These are phyloP conservation scores for Phanerochaete sordida DNA, from an alignment of 768 basidiomycete species.

Conservation along the genomic window DNA sequence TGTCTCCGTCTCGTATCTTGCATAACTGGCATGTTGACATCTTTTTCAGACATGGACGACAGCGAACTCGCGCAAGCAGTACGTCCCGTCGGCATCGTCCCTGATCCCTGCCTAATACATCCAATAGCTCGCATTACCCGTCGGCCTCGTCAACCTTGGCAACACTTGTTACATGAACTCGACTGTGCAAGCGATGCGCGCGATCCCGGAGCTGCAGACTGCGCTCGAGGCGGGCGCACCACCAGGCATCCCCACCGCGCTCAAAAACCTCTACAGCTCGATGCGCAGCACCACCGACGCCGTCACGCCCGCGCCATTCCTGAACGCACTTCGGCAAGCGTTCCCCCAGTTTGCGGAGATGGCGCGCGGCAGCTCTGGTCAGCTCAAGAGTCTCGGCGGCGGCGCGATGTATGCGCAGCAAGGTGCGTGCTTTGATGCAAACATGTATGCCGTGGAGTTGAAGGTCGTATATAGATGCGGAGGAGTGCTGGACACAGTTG, in stretches of 20 bases:
- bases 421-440: slow-evolving; percentile 29
- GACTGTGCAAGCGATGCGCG: slow-evolving; percentile 88
- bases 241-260: slow-evolving; percentile 35
- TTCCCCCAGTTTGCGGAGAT: slow-evolving; percentile 91
- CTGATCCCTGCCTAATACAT: not conserved
- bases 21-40: not conserved
- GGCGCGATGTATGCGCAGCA: slow-evolving; percentile 76
- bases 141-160: slow-evolving; percentile 81
- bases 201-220: slow-evolving; percentile 83
- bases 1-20: not conserved
- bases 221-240: slow-evolving; percentile 56
- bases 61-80: slow-evolving; percentile 77
- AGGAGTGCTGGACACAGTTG: slow-evolving; percentile 84
- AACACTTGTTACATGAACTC: slow-evolving; percentile 99
- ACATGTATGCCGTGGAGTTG: not conserved
- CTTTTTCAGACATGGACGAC: slow-evolving; percentile 72
- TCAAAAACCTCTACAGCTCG: slow-evolving; percentile 66
- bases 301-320: slow-evolving; percentile 67
- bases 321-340: slow-evolving; percentile 65
- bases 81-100: slow-evolving; percentile 20
- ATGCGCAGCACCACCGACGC: slow-evolving; percentile 78
- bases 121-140: slow-evolving; percentile 68
- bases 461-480: slow-evolving; percentile 55
- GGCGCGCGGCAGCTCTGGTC: slow-evolving; percentile 19
- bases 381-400: slow-evolving; percentile 37